Conservation (phyloP, 306 rosid genomes). For the Canavalia ensiformis region DNA sequence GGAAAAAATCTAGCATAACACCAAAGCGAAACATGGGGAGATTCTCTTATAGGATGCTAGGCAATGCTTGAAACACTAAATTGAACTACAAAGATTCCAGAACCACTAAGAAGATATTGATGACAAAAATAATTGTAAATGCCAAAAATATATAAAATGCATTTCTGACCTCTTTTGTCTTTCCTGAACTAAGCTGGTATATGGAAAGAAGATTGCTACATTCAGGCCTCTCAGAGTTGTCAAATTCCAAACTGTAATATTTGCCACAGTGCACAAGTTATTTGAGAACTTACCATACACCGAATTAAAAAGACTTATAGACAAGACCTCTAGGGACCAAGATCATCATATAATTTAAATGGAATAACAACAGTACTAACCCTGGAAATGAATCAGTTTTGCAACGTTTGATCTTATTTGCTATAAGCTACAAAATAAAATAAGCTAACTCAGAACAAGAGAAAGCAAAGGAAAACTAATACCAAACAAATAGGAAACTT, state of each 20-base stretch:
- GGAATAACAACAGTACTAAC: slow-evolving; percentile 60
- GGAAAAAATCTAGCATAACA: background rate
- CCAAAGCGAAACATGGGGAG: background rate
- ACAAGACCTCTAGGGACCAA: slow-evolving; percentile 32
- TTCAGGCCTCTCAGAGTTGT: slow-evolving; percentile 94
- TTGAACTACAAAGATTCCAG: slow-evolving; percentile 31
- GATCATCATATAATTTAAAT: slow-evolving; percentile 45
- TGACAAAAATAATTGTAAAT: slow-evolving; percentile 11
- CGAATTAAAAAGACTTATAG: slow-evolving; percentile 13
- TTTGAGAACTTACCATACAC: slow-evolving; percentile 40
- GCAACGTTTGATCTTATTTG: slow-evolving; percentile 96
- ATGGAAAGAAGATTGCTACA: slow-evolving; percentile 94
- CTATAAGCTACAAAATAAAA: slow-evolving; percentile 75
- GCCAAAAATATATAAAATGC: slow-evolving; percentile 6
- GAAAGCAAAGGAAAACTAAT: slow-evolving; percentile 45
- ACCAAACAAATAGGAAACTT: slow-evolving; percentile 24
- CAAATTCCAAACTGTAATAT: slow-evolving; percentile 82
- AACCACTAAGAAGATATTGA: slow-evolving; percentile 34
- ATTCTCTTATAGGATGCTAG: slow-evolving; percentile 25
- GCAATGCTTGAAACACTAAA: background rate
- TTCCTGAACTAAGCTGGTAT: slow-evolving; percentile 82
- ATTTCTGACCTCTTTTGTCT: slow-evolving; percentile 82
- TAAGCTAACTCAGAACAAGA: slow-evolving; percentile 50
- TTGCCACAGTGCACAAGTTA: slow-evolving; percentile 44
- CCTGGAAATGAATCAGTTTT: slow-evolving; percentile 90